These are phyloP conservation scores for Claviceps humidiphila DNA, from an alignment of 2,329 filamentous ascomycete species.

Conservation along the genomic window DNA sequence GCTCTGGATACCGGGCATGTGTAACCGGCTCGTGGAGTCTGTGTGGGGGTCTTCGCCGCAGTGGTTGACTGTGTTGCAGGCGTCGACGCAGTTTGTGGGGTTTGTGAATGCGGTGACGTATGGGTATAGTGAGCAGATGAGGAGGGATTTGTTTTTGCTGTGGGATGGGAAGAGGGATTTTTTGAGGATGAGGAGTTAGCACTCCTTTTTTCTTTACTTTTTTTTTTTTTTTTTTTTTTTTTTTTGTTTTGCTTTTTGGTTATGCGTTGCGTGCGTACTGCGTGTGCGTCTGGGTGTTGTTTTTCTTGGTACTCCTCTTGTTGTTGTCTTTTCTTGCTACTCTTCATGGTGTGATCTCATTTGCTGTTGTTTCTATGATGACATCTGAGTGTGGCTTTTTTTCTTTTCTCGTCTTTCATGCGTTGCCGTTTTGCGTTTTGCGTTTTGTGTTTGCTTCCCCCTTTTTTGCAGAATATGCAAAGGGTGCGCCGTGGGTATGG, in stretches of 20 bases:
- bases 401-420: not conserved
- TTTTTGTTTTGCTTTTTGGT: not conserved
- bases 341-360: too few relatives aligned
- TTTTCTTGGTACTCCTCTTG: too few relatives aligned
- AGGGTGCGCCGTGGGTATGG: not conserved
- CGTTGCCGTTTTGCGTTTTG: not conserved
- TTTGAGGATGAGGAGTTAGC: not conserved
- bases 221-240: not conserved
- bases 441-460: too few relatives aligned
- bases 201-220: not conserved
- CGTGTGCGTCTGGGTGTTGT: too few relatives aligned
- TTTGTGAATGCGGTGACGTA: slow-evolving; percentile 25
- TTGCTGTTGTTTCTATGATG: too few relatives aligned
- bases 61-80: slow-evolving; percentile 17
- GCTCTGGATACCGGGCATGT: slow-evolving; percentile 25
- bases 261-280: too few relatives aligned
- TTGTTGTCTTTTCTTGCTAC: too few relatives aligned
- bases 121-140: slow-evolving; percentile 21
- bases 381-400: not conserved
- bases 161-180: not conserved
- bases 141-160: not conserved
- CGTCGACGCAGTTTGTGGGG: slow-evolving; percentile 23
- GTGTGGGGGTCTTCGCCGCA: slow-evolving; percentile 8
- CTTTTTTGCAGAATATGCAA: too few relatives aligned
- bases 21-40: slow-evolving; percentile 19